phyloP scores from a whole-genome alignment of 176 grass and related monocot species.

The Eremochloa ophiuroides region DNA sequence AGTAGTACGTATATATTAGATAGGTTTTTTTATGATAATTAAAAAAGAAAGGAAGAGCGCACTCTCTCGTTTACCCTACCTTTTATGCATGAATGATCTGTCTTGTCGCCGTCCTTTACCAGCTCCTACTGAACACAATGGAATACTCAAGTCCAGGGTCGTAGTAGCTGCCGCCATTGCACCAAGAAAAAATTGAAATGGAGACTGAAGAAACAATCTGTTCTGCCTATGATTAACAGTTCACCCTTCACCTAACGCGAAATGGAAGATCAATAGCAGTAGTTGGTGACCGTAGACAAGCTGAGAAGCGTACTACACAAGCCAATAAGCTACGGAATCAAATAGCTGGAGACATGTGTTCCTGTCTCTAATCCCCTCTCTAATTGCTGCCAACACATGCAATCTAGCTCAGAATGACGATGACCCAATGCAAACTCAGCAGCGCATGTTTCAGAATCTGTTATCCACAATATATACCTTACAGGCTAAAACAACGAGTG shows the following conservation, averaged over 20 bases:
- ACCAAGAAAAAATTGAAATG: conserved; percentile 14
- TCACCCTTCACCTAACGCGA: conserved; percentile 37
- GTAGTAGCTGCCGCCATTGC: conserved; percentile 22
- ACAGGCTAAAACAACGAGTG: no score
- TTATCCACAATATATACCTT: neutral
- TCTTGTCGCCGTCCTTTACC: conserved; percentile 25
- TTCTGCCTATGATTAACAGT: neutral
- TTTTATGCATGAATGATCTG: neutral
- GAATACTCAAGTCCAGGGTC: conserved; percentile 17
- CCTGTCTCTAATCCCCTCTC: conserved; percentile 2
- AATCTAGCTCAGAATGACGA: conserved; percentile 24
- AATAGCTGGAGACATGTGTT: conserved; percentile 52
- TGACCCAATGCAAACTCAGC: conserved; percentile 27
- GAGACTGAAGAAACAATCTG: neutral
- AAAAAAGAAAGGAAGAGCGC: neutral
- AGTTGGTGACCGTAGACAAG: conserved; percentile 16
- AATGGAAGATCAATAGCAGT: neutral
- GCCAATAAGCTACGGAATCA: conserved; percentile 22
- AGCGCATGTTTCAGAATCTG: neutral
- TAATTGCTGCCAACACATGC: conserved; percentile 26
- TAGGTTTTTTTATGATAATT: neutral
- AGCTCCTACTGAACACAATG: conserved; percentile 22
- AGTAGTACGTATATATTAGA: neutral
- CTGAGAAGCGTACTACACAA: neutral
- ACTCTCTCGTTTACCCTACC: neutral